These are phyloP conservation scores for Platanthera zijinensis DNA, from an alignment of 106 monocot genomes.

Conservation along the genomic window DNA sequence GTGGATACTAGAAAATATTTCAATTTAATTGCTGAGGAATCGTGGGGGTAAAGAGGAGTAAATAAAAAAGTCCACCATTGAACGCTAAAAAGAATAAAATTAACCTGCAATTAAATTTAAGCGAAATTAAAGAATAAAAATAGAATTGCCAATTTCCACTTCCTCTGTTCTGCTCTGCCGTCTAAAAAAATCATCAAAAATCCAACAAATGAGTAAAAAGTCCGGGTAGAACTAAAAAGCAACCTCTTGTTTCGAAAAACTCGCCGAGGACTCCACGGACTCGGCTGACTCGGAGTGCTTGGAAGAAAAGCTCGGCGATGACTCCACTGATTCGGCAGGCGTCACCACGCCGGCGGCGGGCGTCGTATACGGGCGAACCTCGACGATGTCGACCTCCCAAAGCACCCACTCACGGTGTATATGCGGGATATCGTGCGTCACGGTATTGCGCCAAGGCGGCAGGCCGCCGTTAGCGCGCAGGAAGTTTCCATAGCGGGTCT, in stretches of 20 bases:
- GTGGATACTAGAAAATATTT: background rate
- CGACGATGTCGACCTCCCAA: conserved; percentile 3
- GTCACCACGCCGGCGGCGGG: background rate
- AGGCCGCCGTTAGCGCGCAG: background rate
- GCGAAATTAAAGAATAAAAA: too few species aligned
- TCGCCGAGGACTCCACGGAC: background rate
- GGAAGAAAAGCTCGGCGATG: background rate
- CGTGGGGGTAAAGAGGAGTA: background rate
- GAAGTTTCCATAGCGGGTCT: background rate
- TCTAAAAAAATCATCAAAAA: background rate
- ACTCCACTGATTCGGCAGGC: background rate
- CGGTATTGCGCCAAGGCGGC: conserved; percentile 2
- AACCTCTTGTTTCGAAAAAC: conserved; percentile 5
- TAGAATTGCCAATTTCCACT: too few species aligned
- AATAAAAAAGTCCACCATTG: too few species aligned
- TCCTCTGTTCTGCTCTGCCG: too few species aligned
- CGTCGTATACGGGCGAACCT: background rate
- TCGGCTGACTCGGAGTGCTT: background rate
- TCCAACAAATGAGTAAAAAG: background rate
- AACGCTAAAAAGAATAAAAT: too few species aligned
- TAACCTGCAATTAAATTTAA: too few species aligned
- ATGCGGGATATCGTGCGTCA: conserved; percentile 7
- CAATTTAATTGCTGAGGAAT: background rate
- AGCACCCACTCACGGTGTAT: conserved; percentile 5
- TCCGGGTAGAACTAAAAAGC: background rate